Conservation (phyloP, 495 filamentous ascomycete species). For the Neurospora sp. region DNA sequence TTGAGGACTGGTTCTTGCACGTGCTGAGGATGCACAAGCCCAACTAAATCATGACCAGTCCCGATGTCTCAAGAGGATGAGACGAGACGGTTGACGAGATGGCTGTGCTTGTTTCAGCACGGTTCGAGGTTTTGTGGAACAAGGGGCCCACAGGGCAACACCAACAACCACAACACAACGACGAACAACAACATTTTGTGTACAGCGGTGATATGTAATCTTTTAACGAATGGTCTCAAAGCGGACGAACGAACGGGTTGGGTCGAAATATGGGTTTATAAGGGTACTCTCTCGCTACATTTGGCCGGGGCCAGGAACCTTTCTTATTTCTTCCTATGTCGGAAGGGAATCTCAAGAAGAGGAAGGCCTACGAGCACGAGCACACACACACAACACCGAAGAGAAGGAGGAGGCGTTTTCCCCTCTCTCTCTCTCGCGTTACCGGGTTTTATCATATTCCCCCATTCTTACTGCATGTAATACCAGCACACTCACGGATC, state of each 20-base stretch:
- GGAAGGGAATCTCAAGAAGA: background rate
- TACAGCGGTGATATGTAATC: background rate
- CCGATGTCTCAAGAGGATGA: background rate
- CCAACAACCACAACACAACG: background rate
- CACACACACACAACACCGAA: background rate
- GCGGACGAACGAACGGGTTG: background rate
- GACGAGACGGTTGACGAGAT: background rate
- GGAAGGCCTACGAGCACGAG: background rate
- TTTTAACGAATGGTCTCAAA: background rate
- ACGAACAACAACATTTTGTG: background rate
- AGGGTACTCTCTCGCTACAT: background rate
- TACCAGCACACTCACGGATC: background rate
- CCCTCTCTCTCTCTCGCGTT: background rate
- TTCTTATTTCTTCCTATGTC: background rate
- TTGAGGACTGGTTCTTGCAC: constrained; percentile 23
- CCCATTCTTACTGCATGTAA: background rate
- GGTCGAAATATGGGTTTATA: background rate
- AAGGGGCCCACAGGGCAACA: background rate
- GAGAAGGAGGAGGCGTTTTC: background rate
- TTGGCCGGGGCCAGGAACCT: background rate
- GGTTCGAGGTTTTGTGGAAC: background rate
- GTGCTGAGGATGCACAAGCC: constrained; percentile 21
- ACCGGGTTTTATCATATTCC: background rate
- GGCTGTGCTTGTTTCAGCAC: background rate
- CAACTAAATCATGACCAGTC: background rate